Base-by-base conservation (phyloP, 495 filamentous ascomycete species). In the Penicillium cosmopolitanum region DNA sequence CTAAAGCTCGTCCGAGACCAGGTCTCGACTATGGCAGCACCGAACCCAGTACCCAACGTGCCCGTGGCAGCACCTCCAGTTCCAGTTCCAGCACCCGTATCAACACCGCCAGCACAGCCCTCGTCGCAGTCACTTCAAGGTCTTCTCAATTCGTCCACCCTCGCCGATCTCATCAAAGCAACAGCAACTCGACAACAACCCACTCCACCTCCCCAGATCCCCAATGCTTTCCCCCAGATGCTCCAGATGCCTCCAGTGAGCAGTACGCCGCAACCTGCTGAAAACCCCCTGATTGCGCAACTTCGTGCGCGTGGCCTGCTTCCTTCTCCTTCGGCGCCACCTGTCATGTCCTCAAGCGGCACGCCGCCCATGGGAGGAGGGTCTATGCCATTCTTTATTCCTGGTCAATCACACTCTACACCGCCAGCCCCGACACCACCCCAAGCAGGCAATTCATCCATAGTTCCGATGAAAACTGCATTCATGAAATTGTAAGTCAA, bases 1-100 rank as follows among this genome's bases (percentile, higher is more conserved):
- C 80, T 97, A 63, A 86, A 85, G 71, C 80, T 87, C 68, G 86
- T 96, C 65, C 86, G 87, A 70, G 85, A 91, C 65, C 88, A 92
- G 80, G 84, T 97, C 64, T 82, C 86, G 2, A 5, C 42, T 44
- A 16, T 18, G 42, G 42, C 42, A 44, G 4, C 42, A 1, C 19
- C 42, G 8, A 16, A 63, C 36, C 36, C 70, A 54, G 50, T 58
- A 35, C 57, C 69, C 43, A 65, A 36, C 62, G 58, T 67, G 33
- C 65, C 71, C 21, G 46, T 58, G 40, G 33, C 63, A 25, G 67
- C 69, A 31, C 60, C 67, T 16, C 61, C 76, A 48, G 53, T 68
- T 10, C 57, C 56, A 21, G 56, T 71, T n/a, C 61, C 76, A 48
- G 58, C 68, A 5, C 60, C 57, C 18, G 56, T 71, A 13, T 55